Evolutionary conservation across 257 asterid genomes (phyloP).

Genomic region (Dorcoceras hygrometricum): DNA sequence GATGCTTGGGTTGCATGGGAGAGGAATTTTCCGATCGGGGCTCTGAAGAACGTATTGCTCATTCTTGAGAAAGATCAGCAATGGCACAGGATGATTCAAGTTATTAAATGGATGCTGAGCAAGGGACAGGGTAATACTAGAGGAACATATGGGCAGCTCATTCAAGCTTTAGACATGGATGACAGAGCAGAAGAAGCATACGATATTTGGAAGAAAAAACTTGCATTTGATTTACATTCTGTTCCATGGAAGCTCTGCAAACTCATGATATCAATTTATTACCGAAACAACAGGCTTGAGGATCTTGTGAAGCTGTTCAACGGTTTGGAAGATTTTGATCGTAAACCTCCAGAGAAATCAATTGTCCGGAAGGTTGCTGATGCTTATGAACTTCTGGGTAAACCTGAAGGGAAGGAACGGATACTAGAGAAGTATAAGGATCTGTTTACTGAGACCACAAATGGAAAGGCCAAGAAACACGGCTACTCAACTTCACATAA

Average conservation of each 20-base stretch:
- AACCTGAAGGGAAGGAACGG: slow-evolving; percentile 62
- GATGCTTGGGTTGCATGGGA: slow-evolving; percentile 98
- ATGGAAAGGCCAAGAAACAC: slow-evolving; percentile 35
- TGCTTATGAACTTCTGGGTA: slow-evolving; percentile 68
- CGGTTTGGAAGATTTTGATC: slow-evolving; percentile 70
- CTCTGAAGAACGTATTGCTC: slow-evolving; percentile 51
- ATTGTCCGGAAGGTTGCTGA: slow-evolving; percentile 69
- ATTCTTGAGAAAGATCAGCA: slow-evolving; percentile 80
- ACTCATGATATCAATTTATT: slow-evolving; percentile 73
- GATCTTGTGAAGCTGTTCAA: slow-evolving; percentile 76
- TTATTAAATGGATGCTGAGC: slow-evolving; percentile 92
- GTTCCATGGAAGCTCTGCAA: slow-evolving; percentile 77
- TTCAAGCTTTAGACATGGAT: slow-evolving; percentile 81
- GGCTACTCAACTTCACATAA: slow-evolving; percentile 24
- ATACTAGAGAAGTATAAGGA: slow-evolving; percentile 64
- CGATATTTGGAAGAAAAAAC: slow-evolving; percentile 72
- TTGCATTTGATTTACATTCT: slow-evolving; percentile 65
- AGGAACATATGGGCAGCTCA: slow-evolving; percentile 76
- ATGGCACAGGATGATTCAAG: slow-evolving; percentile 80
- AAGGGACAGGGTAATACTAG: slow-evolving; percentile 85
- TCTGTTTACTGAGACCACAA: slow-evolving; percentile 38
- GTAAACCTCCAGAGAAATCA: slow-evolving; percentile 77
- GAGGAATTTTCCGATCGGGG: slow-evolving; percentile 67
- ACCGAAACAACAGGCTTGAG: slow-evolving; percentile 64
- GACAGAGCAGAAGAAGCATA: slow-evolving; percentile 67